Conservation (phyloP, 306 rosid genomes). For the Lotus japonicus region DNA sequence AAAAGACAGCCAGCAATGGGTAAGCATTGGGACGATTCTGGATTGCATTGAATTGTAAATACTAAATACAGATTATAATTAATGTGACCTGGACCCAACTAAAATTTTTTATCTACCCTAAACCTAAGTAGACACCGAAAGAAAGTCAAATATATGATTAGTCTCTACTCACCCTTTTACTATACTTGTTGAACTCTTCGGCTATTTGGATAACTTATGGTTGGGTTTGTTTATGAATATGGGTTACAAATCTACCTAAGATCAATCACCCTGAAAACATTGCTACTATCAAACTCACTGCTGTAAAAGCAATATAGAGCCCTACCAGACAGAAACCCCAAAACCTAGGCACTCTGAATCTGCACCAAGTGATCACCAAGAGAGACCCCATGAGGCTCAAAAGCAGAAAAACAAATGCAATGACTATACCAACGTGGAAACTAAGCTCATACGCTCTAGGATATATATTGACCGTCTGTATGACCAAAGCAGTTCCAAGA, state of each 20-base stretch:
- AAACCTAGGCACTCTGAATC: slow-evolving; percentile 88
- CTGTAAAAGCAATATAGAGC: slow-evolving; percentile 66
- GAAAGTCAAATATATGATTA: not conserved
- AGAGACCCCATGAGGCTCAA: slow-evolving; percentile 93
- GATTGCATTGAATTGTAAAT: not conserved
- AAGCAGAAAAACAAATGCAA: slow-evolving; percentile 84
- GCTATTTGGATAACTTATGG: slow-evolving; percentile 1
- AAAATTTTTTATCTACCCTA: not conserved
- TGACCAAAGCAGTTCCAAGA: slow-evolving; percentile 86
- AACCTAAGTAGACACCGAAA: slow-evolving; percentile 1
- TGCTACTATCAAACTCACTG: slow-evolving; percentile 58
- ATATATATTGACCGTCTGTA: slow-evolving; percentile 62
- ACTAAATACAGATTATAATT: not conserved
- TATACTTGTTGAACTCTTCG: not conserved
- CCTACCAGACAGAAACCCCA: slow-evolving; percentile 97
- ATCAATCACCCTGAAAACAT: slow-evolving; percentile 58
- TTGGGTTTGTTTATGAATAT: slow-evolving; percentile 4
- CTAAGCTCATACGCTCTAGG: slow-evolving; percentile 72
- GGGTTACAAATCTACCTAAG: not conserved
- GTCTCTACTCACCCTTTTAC: not conserved
- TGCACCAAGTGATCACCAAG: slow-evolving; percentile 79
- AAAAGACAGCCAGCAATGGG: not conserved
- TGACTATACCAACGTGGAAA: slow-evolving; percentile 73
- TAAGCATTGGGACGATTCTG: not conserved
- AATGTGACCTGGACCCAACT: not conserved